Evolutionary conservation across 495 filamentous ascomycete genomes (phyloP).

Genomic region (Neurospora intermedia): DNA sequence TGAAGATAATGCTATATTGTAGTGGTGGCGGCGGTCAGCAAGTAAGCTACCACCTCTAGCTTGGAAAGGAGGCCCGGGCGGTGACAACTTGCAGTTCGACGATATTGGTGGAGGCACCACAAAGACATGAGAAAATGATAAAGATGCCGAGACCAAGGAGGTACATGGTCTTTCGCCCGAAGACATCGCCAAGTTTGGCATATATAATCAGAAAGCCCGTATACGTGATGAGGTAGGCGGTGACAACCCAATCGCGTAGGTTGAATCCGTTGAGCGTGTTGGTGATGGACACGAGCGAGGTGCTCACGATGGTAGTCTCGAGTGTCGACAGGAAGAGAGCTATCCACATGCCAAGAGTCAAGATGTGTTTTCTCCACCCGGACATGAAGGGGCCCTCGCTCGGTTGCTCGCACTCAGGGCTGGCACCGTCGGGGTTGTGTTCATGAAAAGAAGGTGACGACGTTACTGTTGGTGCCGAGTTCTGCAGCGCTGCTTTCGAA

Average conservation of each 20-base stretch:
- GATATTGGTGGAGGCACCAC: slow-evolving; percentile 35
- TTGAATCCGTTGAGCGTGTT: slow-evolving; percentile 40
- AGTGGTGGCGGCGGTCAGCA: background rate
- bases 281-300: slow-evolving; percentile 46
- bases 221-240: slow-evolving; percentile 46
- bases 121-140: slow-evolving; percentile 42
- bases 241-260: slow-evolving; percentile 44
- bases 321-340: slow-evolving; percentile 26
- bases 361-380: background rate
- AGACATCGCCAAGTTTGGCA: slow-evolving; percentile 42
- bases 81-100: slow-evolving; percentile 32
- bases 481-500: background rate
- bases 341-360: background rate
- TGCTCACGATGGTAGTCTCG: slow-evolving; percentile 49
- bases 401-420: background rate
- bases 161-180: slow-evolving; percentile 37
- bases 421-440: background rate
- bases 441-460: background rate
- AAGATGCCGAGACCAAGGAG: slow-evolving; percentile 36
- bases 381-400: background rate
- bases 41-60: background rate
- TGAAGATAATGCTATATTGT: slow-evolving; percentile 36
- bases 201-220: slow-evolving; percentile 45
- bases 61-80: background rate
- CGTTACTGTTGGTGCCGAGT: background rate